phyloP scores from a whole-genome alignment of 1,139 yeast species.

The Candida sp. region DNA sequence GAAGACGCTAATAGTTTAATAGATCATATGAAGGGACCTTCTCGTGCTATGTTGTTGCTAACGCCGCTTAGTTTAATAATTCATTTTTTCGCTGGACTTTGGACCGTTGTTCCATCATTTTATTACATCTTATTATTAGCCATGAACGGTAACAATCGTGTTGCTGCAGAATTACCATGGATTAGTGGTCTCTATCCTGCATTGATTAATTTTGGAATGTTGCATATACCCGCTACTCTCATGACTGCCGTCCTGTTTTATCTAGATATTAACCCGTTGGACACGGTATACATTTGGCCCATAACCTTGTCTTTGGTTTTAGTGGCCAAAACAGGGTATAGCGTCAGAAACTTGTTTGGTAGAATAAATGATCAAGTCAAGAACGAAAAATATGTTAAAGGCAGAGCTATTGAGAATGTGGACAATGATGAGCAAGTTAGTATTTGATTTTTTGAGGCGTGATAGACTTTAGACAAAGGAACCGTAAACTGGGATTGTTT shows the following conservation, averaged over 20 bases:
- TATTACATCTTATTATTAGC: slow-evolving; percentile 4
- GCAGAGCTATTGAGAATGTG: slow-evolving; percentile 58
- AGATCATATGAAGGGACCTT: slow-evolving; percentile 5
- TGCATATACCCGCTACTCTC: slow-evolving; percentile 14
- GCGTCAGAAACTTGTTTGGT: slow-evolving; percentile 11
- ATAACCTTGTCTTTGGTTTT: slow-evolving; percentile 12
- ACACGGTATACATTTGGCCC: slow-evolving; percentile 10
- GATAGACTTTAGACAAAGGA: not conserved
- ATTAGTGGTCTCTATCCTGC: slow-evolving; percentile 10
- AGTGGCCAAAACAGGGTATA: slow-evolving; percentile 9
- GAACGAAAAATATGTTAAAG: slow-evolving; percentile 59
- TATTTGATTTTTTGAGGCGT: not conserved
- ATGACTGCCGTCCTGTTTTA: slow-evolving; percentile 5
- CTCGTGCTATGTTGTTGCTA: slow-evolving; percentile 8
- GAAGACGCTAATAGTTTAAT: slow-evolving; percentile 3
- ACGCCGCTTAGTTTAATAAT: slow-evolving; percentile 11
- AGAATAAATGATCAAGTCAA: slow-evolving; percentile 46
- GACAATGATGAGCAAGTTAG: slow-evolving; percentile 18
- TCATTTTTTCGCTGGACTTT: slow-evolving; percentile 20
- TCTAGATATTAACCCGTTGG: slow-evolving; percentile 3
- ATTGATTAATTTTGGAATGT: slow-evolving; percentile 10
- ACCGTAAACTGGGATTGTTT: not conserved
- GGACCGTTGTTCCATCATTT: slow-evolving; percentile 19
- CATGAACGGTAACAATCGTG: not conserved
- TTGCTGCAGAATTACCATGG: slow-evolving; percentile 2